Evolutionary conservation across 2,329 filamentous ascomycete genomes (phyloP).

Genomic region (Fusarium sp.): DNA sequence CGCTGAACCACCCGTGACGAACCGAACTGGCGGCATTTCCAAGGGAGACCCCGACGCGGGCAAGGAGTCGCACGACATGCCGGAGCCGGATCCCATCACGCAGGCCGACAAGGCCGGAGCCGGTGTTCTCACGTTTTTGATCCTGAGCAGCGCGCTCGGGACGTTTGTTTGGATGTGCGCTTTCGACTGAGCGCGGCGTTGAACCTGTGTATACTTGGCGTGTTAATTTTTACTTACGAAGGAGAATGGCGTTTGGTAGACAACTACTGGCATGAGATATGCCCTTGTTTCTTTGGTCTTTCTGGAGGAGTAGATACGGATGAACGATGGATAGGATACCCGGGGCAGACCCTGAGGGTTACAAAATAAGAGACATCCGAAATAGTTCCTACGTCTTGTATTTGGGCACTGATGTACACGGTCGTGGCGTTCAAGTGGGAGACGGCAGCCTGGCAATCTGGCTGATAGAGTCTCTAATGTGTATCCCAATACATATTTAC

Average conservation of each 20-base stretch:
- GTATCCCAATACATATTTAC: background rate
- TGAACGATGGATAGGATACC: conserved; percentile 6
- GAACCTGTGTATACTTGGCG: background rate
- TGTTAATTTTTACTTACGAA: background rate
- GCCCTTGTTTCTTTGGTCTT: background rate
- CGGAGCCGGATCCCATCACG: conserved; percentile 51
- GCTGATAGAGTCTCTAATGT: background rate
- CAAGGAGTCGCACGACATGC: conserved; percentile 47
- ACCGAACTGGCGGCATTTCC: conserved; percentile 63
- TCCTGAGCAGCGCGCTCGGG: conserved; percentile 55
- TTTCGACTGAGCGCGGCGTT: conserved; percentile 42
- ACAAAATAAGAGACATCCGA: background rate
- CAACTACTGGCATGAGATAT: background rate
- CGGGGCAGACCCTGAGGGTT: background rate
- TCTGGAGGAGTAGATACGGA: background rate
- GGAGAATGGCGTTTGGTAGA: conserved; percentile 11
- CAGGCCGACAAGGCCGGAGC: conserved; percentile 61
- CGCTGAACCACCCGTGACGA: conserved; percentile 57
- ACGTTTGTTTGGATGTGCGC: conserved; percentile 65
- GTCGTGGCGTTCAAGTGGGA: background rate
- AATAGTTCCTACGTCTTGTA: background rate
- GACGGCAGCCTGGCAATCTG: background rate
- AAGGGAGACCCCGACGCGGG: conserved; percentile 57
- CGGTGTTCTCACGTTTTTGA: conserved; percentile 59
- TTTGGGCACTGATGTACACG: background rate